Conservation (phyloP, 768 basidiomycete species). For the Chalciporus piperatus region DNA sequence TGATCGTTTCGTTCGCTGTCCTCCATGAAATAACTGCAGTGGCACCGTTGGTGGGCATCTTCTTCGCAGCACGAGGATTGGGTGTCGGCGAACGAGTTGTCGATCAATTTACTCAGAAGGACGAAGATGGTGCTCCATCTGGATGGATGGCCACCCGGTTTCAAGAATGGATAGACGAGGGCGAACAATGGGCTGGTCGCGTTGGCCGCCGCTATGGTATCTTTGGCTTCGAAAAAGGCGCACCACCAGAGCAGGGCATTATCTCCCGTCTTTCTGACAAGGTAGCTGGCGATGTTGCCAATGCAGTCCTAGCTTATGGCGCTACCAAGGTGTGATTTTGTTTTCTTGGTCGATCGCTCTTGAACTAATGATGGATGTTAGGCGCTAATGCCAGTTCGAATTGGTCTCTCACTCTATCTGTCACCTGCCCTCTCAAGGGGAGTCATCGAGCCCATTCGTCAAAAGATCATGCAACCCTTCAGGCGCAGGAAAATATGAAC, state of each 20-base stretch:
- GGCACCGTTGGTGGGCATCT: conserved; percentile 69
- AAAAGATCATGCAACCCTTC: conserved; percentile 20
- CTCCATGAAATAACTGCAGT: conserved; percentile 86
- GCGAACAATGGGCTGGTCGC: conserved; percentile 64
- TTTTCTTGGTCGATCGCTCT: background rate
- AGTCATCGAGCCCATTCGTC: conserved; percentile 61
- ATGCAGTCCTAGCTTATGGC: conserved; percentile 79
- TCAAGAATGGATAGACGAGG: conserved; percentile 71
- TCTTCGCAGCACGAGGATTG: conserved; percentile 62
- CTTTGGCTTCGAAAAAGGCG: conserved; percentile 69
- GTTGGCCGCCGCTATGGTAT: conserved; percentile 77
- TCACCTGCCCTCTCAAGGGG: conserved; percentile 69
- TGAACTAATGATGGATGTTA: conserved; percentile 25
- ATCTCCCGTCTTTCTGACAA: conserved; percentile 28
- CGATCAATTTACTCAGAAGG: conserved; percentile 30
- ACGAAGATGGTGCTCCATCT: conserved; percentile 15
- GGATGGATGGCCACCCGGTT: conserved; percentile 45
- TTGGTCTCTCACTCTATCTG: conserved; percentile 69
- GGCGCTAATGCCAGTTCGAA: conserved; percentile 72
- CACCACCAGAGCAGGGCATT: conserved; percentile 4
- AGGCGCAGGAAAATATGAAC: background rate
- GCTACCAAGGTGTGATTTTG: conserved; percentile 61
- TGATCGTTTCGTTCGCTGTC: conserved; percentile 74
- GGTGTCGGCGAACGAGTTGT: conserved; percentile 72
- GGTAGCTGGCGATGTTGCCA: conserved; percentile 75